Evolutionary conservation across 129 eudicot species (phyloP).

Genomic region (Chrysanthemum lavandulifolium): DNA sequence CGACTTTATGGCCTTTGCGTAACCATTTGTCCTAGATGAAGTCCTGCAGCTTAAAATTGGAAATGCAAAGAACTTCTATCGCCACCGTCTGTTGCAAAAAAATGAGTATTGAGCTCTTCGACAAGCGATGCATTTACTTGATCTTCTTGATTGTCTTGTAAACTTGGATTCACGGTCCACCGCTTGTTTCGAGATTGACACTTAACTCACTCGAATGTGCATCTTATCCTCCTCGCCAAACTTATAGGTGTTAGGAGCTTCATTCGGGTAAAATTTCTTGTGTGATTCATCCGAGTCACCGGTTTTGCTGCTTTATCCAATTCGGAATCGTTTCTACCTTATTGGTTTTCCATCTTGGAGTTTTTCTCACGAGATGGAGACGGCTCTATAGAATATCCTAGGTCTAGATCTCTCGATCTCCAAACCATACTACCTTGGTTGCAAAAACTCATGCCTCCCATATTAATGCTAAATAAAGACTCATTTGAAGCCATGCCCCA

Average conservation of each 20-base stretch:
- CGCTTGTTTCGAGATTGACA: slow-evolving; percentile 2
- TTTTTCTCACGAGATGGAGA: too few relatives aligned
- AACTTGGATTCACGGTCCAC: slow-evolving; percentile 27
- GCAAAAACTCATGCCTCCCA: too few relatives aligned
- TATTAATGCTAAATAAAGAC: too few relatives aligned
- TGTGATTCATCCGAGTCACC: too few relatives aligned
- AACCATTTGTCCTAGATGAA: slow-evolving; percentile 20
- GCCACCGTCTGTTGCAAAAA: slow-evolving; percentile 26
- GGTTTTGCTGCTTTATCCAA: too few relatives aligned
- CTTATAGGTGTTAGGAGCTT: slow-evolving; percentile 11
- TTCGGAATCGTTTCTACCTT: too few relatives aligned
- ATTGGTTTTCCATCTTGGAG: too few relatives aligned
- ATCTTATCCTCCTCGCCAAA: slow-evolving; percentile 31
- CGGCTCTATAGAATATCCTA: too few relatives aligned
- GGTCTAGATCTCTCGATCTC: too few relatives aligned
- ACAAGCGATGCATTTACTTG: slow-evolving; percentile 16
- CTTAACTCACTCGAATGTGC: slow-evolving; percentile 21
- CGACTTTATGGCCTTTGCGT: not conserved
- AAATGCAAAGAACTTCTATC: slow-evolving; percentile 63
- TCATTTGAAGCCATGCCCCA: too few relatives aligned
- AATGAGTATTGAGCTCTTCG: slow-evolving; percentile 23
- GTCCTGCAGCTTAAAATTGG: slow-evolving; percentile 34
- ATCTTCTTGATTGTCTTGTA: slow-evolving; percentile 31
- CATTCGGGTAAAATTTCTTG: too few relatives aligned
- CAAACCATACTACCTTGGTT: too few relatives aligned